Evolutionary conservation across 164 flowering plant species (phyloP), one percentile per base, ranked within the genome.

Genomic region (Magnolia kwangsiensis): DNA sequence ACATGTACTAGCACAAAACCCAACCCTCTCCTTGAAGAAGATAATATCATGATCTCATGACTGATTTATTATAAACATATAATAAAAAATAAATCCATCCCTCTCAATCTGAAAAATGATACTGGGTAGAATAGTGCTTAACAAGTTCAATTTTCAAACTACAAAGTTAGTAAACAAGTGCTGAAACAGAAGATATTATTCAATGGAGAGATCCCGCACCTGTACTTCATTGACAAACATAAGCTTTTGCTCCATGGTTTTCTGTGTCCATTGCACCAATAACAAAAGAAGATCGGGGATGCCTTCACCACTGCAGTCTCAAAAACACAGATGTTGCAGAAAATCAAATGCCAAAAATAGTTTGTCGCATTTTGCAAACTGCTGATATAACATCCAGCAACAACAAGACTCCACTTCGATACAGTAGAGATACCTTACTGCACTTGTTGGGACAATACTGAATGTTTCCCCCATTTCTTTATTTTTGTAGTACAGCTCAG

Each of bases 371-470:
- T 3, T 37, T 37, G 45, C 45, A 37, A 37, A 37, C 45, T 37
- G 4, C 45, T 37, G 45, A 37, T 37, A 37, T 37, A 37, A 69
- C 9, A 72, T 49, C 66, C 24, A 72, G 11, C 64, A 71, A 21
- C 19, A 24, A 1, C 2, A 14, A 71, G 24, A 14, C 8, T 29
- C 27, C 11, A 18, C 8, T 8, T 70, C 29, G 37, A 51, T 66
- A 14, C 51, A 67, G 13, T 1, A 7, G 10, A 58, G 63, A 16
- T 77, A 92, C 99, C 90, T 96, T 70, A 94, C 87, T 63, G 99
- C 99, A 87, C 97, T 96, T 8, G 99, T 96, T 19, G 99, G 98
- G 6, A 96, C 97, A 78, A 96, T 96, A 80, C 89, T 96, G 83
- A 77, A 91, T 71, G 95, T 90, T 80, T 94, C 92, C 70, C 92